phyloP scores from a whole-genome alignment of 495 filamentous ascomycete species.

The Xylaria venustula region DNA sequence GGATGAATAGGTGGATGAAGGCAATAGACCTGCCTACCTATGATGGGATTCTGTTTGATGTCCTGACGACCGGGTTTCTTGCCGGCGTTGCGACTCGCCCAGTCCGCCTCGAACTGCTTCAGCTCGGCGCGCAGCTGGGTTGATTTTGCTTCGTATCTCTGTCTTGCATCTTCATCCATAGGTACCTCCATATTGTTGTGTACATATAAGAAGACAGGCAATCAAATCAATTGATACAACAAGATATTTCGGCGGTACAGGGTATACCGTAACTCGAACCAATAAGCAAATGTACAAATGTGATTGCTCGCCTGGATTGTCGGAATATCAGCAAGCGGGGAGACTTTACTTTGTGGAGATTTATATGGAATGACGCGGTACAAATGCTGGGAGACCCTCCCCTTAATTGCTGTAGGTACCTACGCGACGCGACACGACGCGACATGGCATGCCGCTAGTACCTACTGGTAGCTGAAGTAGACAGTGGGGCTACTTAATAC shows the following conservation, averaged over 20 bases:
- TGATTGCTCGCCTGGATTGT: not conserved
- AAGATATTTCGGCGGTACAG: not conserved
- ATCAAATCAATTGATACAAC: not conserved
- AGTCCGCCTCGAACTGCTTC: constrained; percentile 83
- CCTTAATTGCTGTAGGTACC: not conserved
- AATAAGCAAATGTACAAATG: not conserved
- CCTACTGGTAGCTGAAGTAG: not conserved
- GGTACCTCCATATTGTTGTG: constrained; percentile 12
- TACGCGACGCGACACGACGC: constrained; percentile 7
- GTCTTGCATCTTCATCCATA: constrained; percentile 44
- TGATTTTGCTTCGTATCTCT: constrained; percentile 39
- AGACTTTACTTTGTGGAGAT: not conserved
- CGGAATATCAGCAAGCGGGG: no score
- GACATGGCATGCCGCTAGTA: not conserved
- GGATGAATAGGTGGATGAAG: not conserved
- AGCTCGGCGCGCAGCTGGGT: constrained; percentile 66
- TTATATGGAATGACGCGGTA: no score
- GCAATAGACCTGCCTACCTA: constrained; percentile 71
- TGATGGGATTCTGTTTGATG: constrained; percentile 79
- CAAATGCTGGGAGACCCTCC: no score
- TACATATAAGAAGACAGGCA: not conserved
- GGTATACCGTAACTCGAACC: constrained; percentile 1
- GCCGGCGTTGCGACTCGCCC: constrained; percentile 66
- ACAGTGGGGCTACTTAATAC: not conserved
- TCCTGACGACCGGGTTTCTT: constrained; percentile 78